Evolutionary conservation across 2,329 filamentous ascomycete genomes (phyloP).

Genomic region (Ciborinia camelliae): DNA sequence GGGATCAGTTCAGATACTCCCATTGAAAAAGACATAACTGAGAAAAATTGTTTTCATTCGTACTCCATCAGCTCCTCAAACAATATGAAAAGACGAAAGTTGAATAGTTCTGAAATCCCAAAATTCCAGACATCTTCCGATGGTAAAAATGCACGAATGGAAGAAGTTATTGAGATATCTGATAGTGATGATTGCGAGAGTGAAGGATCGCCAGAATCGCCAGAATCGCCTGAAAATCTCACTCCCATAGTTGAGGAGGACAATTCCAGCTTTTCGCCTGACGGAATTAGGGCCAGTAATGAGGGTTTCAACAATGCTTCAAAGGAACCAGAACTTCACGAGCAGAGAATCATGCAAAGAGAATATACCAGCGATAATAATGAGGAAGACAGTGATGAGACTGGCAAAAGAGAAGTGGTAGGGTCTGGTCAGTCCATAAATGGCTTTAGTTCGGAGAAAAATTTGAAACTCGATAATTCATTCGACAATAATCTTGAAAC

Average conservation of each 20-base stretch:
- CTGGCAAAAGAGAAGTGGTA: no score
- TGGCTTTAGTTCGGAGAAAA: background rate
- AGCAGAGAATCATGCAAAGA: background rate
- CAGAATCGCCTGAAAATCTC: background rate
- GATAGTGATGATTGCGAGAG: background rate
- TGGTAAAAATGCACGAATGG: background rate
- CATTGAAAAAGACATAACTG: background rate
- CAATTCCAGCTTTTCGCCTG: background rate
- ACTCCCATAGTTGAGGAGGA: background rate
- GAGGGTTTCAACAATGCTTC: background rate
- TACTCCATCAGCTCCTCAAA: background rate
- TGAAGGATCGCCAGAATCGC: background rate
- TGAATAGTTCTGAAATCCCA: background rate
- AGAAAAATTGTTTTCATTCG: background rate
- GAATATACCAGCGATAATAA: background rate
- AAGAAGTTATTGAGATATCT: background rate
- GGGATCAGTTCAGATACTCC: background rate
- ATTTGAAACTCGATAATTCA: no score
- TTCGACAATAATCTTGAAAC: background rate
- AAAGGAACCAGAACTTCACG: background rate
- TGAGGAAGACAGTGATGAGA: no score
- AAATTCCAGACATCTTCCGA: background rate
- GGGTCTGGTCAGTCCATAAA: no score
- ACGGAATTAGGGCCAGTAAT: background rate
- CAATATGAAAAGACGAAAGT: no score